Conservation (phyloP, 1,139 yeast species). For the Trichomonascaceae sp. region DNA sequence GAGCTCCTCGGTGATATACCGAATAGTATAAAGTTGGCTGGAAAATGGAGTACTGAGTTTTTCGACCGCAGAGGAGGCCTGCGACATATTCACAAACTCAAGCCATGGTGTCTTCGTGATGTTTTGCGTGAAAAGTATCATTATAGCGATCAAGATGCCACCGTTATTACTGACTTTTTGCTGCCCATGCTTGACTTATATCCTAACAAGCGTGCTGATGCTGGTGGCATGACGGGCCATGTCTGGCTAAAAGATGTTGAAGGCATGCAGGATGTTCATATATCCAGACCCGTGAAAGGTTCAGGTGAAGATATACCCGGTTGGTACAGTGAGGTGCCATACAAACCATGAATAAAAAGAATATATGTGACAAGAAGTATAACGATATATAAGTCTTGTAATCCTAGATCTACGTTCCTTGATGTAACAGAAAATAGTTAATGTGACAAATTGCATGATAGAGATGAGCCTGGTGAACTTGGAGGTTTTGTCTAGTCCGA, state of each 20-base stretch:
- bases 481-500: slow-evolving; percentile 6
- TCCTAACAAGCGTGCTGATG: slow-evolving; percentile 70
- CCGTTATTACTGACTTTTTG: slow-evolving; percentile 55
- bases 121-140: slow-evolving; percentile 72
- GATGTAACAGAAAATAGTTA: neutral
- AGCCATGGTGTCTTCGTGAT: slow-evolving; percentile 61
- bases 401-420: neutral
- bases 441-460: neutral
- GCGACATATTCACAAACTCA: slow-evolving; percentile 55
- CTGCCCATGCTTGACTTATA: slow-evolving; percentile 65
- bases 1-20: slow-evolving; percentile 67
- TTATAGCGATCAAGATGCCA: slow-evolving; percentile 48
- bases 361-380: neutral
- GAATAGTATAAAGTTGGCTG: slow-evolving; percentile 43
- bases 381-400: neutral
- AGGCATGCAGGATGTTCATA: slow-evolving; percentile 47
- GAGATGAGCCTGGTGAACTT: neutral
- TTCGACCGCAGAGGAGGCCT: slow-evolving; percentile 51
- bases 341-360: neutral
- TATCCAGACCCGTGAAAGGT: slow-evolving; percentile 55
- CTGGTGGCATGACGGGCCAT: slow-evolving; percentile 74
- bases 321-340: slow-evolving; percentile 45
- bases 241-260: slow-evolving; percentile 66
- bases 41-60: slow-evolving; percentile 47
- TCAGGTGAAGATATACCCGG: slow-evolving; percentile 72